Conservation (phyloP, 2,329 filamentous ascomycete genomes). For the Phialophora chinensis region DNA sequence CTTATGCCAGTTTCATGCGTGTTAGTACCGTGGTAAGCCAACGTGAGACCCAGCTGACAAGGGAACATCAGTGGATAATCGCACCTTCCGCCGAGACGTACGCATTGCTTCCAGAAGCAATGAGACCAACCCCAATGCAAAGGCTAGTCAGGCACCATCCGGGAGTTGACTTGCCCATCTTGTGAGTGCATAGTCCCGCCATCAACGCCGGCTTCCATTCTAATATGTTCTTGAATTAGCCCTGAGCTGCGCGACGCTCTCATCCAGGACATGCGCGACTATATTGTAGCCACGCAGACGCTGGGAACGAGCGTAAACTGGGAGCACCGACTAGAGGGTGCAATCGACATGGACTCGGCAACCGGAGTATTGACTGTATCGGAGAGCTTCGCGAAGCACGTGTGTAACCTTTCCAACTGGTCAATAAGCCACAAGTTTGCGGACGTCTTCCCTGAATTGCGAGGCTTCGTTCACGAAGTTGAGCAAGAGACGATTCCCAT, state of each 20-base stretch:
- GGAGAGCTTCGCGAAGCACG: conserved; percentile 14
- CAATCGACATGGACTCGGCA: conserved; percentile 12
- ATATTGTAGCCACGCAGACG: conserved; percentile 22
- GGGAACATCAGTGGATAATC: conserved; percentile 19
- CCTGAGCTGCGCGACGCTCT: conserved; percentile 27
- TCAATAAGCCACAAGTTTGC: conserved; percentile 24
- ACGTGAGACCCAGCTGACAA: not conserved
- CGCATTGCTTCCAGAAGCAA: conserved; percentile 23
- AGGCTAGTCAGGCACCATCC: conserved; percentile 24
- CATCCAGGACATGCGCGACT: conserved; percentile 26
- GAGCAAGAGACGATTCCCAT: conserved; percentile 22
- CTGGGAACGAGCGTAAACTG: conserved; percentile 26
- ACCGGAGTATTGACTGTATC: conserved; percentile 17
- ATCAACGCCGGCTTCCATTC: not conserved
- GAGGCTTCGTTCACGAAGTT: conserved; percentile 12
- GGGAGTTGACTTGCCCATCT: conserved; percentile 23
- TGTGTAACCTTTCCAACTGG: conserved; percentile 21
- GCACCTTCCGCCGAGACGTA: conserved; percentile 22
- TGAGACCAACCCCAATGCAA: conserved; percentile 26
- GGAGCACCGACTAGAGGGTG: conserved; percentile 13
- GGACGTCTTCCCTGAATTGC: conserved; percentile 25
- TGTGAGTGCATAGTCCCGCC: conserved; percentile 12
- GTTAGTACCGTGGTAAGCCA: conserved; percentile 10
- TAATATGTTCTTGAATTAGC: not conserved
- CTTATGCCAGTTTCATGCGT: conserved; percentile 26